Percentiles rank a stretch among this genome's conserved stretches.
phyloP scores from a whole-genome alignment of 345 rosid species.

The Dipteronia sinensis region DNA sequence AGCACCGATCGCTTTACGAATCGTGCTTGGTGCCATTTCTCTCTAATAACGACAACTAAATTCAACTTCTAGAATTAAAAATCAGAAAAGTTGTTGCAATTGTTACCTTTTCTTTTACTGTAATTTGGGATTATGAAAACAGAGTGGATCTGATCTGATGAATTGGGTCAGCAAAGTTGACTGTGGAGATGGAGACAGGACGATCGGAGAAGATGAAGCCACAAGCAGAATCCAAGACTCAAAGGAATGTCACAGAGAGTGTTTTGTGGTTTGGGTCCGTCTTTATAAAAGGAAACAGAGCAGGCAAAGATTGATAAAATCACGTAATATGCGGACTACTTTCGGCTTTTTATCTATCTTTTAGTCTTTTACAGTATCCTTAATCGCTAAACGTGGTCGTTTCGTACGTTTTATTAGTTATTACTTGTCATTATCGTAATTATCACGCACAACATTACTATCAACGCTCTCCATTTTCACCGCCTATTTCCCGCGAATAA shows the following conservation, averaged over 20 bases:
- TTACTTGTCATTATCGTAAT: too few relatives aligned
- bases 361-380: too few relatives aligned
- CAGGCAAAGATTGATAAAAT: background rate
- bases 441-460: too few relatives aligned
- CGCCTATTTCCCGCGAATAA: background rate
- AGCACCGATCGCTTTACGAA: slow-evolving; percentile 92
- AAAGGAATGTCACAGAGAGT: background rate
- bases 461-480: too few relatives aligned
- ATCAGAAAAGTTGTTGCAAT: background rate
- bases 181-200: background rate
- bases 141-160: background rate
- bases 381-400: slow-evolving; percentile 4
- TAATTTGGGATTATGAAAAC: background rate
- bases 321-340: slow-evolving; percentile 2
- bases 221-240: background rate
- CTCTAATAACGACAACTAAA: background rate
- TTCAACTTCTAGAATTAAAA: background rate
- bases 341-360: too few relatives aligned
- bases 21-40: slow-evolving; percentile 80
- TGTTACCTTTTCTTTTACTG: slow-evolving; percentile 3
- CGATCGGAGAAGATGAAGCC: background rate
- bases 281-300: background rate
- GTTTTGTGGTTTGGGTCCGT: background rate
- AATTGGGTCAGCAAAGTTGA: background rate
- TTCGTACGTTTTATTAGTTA: background rate